Percentiles rank a stretch among this genome's conserved stretches.
phyloP scores from a whole-genome alignment of 768 basidiomycete genomes.

The Termitomyces sp. region DNA sequence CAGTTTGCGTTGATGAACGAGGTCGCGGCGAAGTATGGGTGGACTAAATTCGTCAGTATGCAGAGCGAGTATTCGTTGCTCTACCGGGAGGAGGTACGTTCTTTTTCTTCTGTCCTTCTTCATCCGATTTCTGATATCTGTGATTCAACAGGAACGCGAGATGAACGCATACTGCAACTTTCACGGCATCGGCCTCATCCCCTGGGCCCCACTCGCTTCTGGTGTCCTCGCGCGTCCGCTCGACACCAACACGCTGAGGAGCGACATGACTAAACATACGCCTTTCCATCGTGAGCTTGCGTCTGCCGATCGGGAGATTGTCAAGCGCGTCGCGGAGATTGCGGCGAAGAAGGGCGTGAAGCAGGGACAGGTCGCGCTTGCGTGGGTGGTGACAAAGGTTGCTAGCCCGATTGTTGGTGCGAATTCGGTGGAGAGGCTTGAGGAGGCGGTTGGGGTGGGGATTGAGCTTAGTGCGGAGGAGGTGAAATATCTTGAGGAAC shows the following conservation, averaged over 20 bases:
- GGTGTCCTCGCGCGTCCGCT: conserved; percentile 37
- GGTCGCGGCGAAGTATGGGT: conserved; percentile 38
- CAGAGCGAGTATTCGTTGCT: conserved; percentile 51
- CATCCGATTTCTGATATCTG: background rate
- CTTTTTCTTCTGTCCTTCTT: background rate
- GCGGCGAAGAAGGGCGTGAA: conserved; percentile 34
- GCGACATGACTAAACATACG: conserved; percentile 12
- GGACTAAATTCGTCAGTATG: conserved; percentile 55
- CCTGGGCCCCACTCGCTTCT: conserved; percentile 40
- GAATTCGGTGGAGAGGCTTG: conserved; percentile 15
- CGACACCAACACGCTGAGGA: conserved; percentile 18
- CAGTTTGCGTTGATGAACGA: conserved; percentile 41
- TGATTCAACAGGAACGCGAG: conserved; percentile 40
- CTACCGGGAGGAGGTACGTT: conserved; percentile 45
- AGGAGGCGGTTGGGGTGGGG: conserved; percentile 13
- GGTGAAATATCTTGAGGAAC: conserved; percentile 34
- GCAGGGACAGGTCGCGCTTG: conserved; percentile 44
- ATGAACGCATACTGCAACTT: conserved; percentile 41
- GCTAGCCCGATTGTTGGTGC: conserved; percentile 29
- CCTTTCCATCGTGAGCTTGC: conserved; percentile 16
- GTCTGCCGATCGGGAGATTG: conserved; percentile 27
- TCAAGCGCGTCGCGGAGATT: conserved; percentile 35
- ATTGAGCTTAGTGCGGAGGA: conserved; percentile 38
- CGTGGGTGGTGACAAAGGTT: conserved; percentile 35
- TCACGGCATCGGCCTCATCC: conserved; percentile 50